A percentile compares a stretch with the other conserved stretches of the same genome.
phyloP scores from a whole-genome alignment of 2,329 filamentous ascomycete species.

The Penicillium polonicum region DNA sequence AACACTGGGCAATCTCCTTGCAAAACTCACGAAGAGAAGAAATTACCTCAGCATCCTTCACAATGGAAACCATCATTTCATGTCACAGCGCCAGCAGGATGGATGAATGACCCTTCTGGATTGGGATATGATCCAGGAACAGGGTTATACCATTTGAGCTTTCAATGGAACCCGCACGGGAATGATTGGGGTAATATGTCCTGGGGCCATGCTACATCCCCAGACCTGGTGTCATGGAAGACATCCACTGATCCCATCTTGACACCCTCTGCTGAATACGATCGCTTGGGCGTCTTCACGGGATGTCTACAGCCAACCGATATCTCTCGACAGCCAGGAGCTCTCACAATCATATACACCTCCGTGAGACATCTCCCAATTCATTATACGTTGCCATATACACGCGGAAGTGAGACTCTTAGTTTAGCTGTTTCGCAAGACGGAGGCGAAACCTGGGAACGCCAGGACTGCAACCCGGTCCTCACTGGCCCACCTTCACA shows the following conservation, averaged over 20 bases:
- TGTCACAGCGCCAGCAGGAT: slow-evolving; percentile 40
- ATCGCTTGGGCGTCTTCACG: slow-evolving; percentile 44
- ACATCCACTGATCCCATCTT: slow-evolving; percentile 30
- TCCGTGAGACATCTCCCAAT: slow-evolving; percentile 43
- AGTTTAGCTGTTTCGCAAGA: slow-evolving; percentile 42
- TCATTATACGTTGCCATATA: slow-evolving; percentile 43
- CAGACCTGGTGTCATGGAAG: slow-evolving; percentile 42
- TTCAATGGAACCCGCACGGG: slow-evolving; percentile 46
- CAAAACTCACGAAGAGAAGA: neutral
- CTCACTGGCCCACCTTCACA: slow-evolving; percentile 35
- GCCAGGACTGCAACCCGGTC: slow-evolving; percentile 39
- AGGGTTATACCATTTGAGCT: slow-evolving; percentile 43
- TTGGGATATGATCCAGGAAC: slow-evolving; percentile 42
- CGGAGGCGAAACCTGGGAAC: slow-evolving; percentile 40
- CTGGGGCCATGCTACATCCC: slow-evolving; percentile 43
- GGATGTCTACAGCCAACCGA: slow-evolving; percentile 39
- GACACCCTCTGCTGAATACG: slow-evolving; percentile 37
- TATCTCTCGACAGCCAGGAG: slow-evolving; percentile 24
- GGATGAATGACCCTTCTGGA: slow-evolving; percentile 49
- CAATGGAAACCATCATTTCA: slow-evolving; percentile 38
- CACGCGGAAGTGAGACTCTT: slow-evolving; percentile 38
- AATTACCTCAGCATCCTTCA: neutral
- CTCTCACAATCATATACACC: slow-evolving; percentile 43
- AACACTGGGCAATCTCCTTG: neutral
- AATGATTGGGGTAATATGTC: slow-evolving; percentile 46